A percentile compares a stretch with the other conserved stretches of the same genome.
These are phyloP conservation scores for Chaetomium sp. DNA, from an alignment of 2,329 filamentous ascomycete genomes.

Conservation along the genomic window DNA sequence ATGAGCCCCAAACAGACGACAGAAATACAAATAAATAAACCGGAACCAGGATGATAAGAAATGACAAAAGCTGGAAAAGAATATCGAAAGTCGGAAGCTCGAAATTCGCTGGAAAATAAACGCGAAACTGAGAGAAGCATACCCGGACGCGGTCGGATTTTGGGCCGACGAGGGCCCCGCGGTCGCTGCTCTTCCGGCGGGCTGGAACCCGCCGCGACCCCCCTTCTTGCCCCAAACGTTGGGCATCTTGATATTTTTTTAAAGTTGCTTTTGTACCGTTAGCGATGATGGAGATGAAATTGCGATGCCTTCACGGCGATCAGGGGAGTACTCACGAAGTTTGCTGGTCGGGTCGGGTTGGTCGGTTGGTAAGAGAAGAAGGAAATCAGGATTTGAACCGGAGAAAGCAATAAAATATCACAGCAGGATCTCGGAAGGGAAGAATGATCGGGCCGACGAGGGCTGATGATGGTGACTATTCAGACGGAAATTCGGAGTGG, in stretches of 20 bases:
- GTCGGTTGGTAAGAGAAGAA: background rate
- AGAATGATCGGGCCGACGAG: background rate
- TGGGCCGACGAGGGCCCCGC: background rate
- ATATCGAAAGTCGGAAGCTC: background rate
- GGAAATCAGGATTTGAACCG: background rate
- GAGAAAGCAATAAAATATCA: background rate
- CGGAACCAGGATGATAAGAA: background rate
- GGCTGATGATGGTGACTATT: background rate
- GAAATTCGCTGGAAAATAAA: background rate
- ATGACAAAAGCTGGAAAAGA: background rate
- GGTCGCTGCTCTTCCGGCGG: background rate
- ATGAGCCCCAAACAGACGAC: background rate
- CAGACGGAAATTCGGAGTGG: background rate
- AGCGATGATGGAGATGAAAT: background rate
- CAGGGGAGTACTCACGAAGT: constrained; percentile 1
- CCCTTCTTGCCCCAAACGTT: background rate
- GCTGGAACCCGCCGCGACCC: background rate
- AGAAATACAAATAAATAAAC: background rate
- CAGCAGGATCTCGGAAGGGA: background rate
- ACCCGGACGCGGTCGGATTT: constrained; percentile 12
- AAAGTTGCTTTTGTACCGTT: background rate
- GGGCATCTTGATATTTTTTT: constrained; percentile 9
- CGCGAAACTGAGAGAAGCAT: background rate
- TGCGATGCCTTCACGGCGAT: background rate
- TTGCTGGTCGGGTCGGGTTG: background rate